Conservation (phyloP, 106 monocot species). For the Alisma plantagoaquatica region DNA sequence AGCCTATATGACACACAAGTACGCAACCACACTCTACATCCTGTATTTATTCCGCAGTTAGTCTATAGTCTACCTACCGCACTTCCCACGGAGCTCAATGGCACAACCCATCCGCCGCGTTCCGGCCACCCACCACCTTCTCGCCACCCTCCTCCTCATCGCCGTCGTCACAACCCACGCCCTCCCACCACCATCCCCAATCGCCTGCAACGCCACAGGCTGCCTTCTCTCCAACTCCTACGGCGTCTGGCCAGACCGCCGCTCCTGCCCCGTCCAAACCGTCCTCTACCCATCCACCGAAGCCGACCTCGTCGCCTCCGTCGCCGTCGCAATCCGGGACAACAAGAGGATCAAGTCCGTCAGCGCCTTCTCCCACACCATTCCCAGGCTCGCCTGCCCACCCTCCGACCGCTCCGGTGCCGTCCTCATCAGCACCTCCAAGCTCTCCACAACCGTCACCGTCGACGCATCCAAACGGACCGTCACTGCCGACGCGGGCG, state of each 20-base stretch:
- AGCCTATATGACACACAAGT: too few relatives aligned
- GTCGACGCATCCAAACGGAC: constrained; percentile 16
- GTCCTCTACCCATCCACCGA: constrained; percentile 61
- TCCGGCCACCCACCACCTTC: too few relatives aligned
- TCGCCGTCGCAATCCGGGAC: constrained; percentile 28
- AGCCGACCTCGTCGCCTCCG: constrained; percentile 28
- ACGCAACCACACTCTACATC: too few relatives aligned
- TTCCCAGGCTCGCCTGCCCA: constrained; percentile 67
- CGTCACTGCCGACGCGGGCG: constrained; percentile 48
- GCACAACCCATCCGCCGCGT: too few relatives aligned
- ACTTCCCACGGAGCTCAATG: neutral
- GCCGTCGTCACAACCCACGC: too few relatives aligned
- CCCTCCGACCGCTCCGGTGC: constrained; percentile 7
- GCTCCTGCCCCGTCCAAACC: constrained; percentile 27
- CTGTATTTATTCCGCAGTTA: too few relatives aligned
- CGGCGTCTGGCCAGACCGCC: constrained; percentile 54
- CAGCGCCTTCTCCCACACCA: constrained; percentile 67
- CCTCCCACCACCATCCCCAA: constrained; percentile 39
- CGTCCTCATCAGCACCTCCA: constrained; percentile 48
- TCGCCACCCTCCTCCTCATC: constrained; percentile 6
- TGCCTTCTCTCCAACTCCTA: constrained; percentile 66
- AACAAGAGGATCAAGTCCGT: constrained; percentile 39
- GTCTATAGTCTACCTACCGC: neutral
- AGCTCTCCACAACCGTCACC: constrained; percentile 23
- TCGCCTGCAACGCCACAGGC: constrained; percentile 39